Percentiles rank a stretch among this genome's conserved stretches.
Evolutionary conservation across 2,329 filamentous ascomycete genomes (phyloP).

Genomic region (Elsinoe ampelina): DNA sequence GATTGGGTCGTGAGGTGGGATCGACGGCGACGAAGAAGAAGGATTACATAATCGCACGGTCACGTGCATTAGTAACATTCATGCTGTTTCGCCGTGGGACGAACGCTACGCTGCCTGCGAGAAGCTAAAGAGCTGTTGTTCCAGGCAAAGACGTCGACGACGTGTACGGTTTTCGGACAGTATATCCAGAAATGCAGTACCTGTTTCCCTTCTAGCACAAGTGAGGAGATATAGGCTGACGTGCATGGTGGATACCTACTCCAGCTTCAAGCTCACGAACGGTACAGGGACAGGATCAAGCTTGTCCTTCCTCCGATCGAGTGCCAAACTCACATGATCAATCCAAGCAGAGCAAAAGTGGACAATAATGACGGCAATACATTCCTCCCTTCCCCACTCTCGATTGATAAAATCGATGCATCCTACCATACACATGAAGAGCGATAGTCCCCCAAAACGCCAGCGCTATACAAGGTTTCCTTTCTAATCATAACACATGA

Average conservation of each 20-base stretch:
- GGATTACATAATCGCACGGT: no score
- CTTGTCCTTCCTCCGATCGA: background rate
- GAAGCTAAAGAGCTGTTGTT: background rate
- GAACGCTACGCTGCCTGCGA: background rate
- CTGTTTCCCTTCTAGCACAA: background rate
- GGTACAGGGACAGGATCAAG: background rate
- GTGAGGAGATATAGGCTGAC: background rate
- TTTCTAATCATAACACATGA: background rate
- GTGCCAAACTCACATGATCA: background rate
- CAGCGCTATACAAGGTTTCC: conserved; percentile 11
- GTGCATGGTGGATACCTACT: background rate
- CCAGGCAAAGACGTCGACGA: background rate
- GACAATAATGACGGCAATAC: background rate
- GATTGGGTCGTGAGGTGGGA: no score
- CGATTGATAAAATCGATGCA: conserved; percentile 7
- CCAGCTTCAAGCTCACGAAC: background rate
- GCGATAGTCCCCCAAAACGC: conserved; percentile 5
- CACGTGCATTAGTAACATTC: no score
- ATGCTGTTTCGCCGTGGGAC: background rate
- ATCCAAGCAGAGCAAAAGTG: background rate
- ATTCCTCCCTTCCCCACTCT: background rate
- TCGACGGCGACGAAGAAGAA: no score
- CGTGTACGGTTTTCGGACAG: background rate
- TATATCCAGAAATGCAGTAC: background rate
- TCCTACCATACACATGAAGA: background rate